Evolutionary conservation across 139 green algal species (phyloP).

Genomic region (Pseudopediastrum boryanum): DNA sequence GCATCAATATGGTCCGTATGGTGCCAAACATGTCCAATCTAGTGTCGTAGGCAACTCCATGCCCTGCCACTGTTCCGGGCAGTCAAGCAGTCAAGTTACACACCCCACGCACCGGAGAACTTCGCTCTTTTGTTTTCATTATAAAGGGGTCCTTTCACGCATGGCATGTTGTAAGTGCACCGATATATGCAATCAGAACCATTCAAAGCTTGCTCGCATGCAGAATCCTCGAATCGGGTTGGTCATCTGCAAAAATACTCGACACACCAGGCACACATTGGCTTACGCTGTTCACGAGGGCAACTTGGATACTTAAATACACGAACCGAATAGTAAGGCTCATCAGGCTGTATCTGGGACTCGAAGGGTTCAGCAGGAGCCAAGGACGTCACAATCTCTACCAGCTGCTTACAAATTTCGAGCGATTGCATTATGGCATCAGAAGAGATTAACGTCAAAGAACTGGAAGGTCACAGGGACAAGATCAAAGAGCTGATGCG

Average conservation of each 20-base stretch:
- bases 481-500: slow-evolving; percentile 41
- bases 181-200: no score
- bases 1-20: no score
- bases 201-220: no score
- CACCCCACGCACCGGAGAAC: no score
- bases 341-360: not conserved
- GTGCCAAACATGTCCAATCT: no score
- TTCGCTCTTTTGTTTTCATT: no score
- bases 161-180: no score
- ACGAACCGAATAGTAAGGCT: not conserved
- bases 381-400: not conserved
- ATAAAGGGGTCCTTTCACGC: no score
- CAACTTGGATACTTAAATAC: not conserved
- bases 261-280: not conserved
- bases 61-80: no score
- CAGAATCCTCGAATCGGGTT: no score
- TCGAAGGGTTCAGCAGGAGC: not conserved
- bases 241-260: not conserved
- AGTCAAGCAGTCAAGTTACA: no score
- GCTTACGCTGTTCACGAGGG: not conserved
- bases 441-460: slow-evolving; percentile 26
- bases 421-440: not conserved
- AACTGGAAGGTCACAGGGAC: slow-evolving; percentile 12
- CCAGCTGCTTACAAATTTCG: not conserved
- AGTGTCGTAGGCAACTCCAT: no score